Percentiles rank a stretch among this genome's conserved stretches.
phyloP scores from a whole-genome alignment of 192 early-diverging fungal genomes.

The Backusella liffmaniae region DNA sequence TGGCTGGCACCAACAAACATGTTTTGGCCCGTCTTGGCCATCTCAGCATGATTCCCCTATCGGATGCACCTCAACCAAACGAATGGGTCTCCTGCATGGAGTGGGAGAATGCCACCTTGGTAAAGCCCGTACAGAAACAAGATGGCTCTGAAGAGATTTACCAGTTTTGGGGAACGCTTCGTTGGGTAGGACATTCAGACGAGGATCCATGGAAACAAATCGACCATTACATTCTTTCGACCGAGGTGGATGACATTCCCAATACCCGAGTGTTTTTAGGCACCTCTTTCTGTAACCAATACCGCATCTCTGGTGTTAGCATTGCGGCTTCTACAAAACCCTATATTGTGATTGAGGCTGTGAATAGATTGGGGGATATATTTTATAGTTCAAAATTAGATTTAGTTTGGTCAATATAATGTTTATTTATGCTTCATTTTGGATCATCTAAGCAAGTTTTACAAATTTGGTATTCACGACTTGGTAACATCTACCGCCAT shows the following conservation, averaged over 20 bases:
- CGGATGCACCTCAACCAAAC: background rate
- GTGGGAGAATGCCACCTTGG: background rate
- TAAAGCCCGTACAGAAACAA: background rate
- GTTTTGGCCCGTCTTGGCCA: background rate
- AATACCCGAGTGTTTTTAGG: background rate
- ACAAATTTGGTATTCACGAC: background rate
- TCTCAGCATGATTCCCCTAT: background rate
- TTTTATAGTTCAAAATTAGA: background rate
- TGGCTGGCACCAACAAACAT: background rate
- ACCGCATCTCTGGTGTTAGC: background rate
- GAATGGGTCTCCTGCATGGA: background rate
- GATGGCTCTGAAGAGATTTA: background rate
- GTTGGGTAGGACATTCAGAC: background rate
- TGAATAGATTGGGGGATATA: background rate
- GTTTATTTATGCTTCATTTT: background rate
- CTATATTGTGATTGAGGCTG: constrained; percentile 2
- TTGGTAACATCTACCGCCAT: background rate
- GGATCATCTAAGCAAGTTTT: background rate
- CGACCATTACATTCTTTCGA: background rate
- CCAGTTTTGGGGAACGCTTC: background rate
- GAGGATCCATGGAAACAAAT: background rate
- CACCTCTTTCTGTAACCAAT: constrained; percentile 1
- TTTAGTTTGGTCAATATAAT: background rate
- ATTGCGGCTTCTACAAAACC: background rate
- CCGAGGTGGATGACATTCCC: background rate